A percentile compares a stretch with the other conserved stretches of the same genome.
These are phyloP conservation scores for Hirsutella rhossiliensis DNA, from an alignment of 2,329 filamentous ascomycete species.

Conservation along the genomic window DNA sequence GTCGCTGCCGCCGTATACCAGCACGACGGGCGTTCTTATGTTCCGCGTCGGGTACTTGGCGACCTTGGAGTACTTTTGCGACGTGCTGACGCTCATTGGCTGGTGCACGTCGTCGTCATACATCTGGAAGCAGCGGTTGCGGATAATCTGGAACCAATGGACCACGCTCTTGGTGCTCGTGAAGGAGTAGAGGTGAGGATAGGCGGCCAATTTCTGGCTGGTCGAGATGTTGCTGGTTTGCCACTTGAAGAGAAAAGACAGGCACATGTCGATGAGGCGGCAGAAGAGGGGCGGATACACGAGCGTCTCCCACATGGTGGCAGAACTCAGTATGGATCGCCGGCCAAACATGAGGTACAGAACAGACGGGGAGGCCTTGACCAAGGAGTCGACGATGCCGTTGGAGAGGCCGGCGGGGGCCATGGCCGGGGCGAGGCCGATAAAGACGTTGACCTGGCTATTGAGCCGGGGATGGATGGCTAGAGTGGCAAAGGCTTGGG, in stretches of 20 bases:
- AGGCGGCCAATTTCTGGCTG: slow-evolving; percentile 87
- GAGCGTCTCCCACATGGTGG: slow-evolving; percentile 95
- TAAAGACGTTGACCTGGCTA: slow-evolving; percentile 87
- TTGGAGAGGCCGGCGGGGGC: slow-evolving; percentile 83
- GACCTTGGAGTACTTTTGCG: slow-evolving; percentile 85
- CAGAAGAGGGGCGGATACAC: slow-evolving; percentile 92
- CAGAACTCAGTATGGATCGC: slow-evolving; percentile 79
- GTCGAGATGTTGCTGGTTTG: slow-evolving; percentile 68
- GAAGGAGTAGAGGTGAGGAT: slow-evolving; percentile 92
- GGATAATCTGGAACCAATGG: slow-evolving; percentile 99
- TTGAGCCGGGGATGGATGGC: slow-evolving; percentile 90
- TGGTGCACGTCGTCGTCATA: slow-evolving; percentile 89
- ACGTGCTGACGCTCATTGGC: slow-evolving; percentile 56
- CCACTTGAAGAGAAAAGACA: slow-evolving; percentile 86
- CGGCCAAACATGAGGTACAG: slow-evolving; percentile 88
- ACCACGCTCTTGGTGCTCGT: slow-evolving; percentile 95
- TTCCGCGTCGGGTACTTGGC: slow-evolving; percentile 94
- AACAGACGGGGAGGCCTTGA: slow-evolving; percentile 87
- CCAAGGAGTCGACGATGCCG: slow-evolving; percentile 80
- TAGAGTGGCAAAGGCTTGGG: slow-evolving; percentile 88
- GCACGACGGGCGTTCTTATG: slow-evolving; percentile 87
- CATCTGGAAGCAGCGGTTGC: slow-evolving; percentile 94
- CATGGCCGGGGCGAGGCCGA: slow-evolving; percentile 93
- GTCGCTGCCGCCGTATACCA: slow-evolving; percentile 89
- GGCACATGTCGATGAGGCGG: slow-evolving; percentile 68